phyloP scores from a whole-genome alignment of 345 rosid species.

The Melastoma malabathricum region DNA sequence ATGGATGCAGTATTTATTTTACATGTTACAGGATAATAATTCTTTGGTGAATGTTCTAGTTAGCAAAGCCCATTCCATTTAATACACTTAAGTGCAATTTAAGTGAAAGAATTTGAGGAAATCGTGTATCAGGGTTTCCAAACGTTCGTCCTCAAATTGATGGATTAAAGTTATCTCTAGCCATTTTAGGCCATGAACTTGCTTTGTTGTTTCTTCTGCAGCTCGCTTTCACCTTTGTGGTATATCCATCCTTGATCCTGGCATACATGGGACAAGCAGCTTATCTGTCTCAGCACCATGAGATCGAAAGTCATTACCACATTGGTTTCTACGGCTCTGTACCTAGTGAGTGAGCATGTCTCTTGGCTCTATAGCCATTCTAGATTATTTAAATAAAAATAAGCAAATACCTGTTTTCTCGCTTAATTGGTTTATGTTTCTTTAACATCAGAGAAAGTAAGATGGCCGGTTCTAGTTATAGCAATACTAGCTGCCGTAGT shows the following conservation, averaged over 20 bases:
- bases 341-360: constrained; percentile 39
- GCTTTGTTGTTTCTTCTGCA: constrained; percentile 15
- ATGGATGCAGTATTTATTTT: no score
- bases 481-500: constrained; percentile 96
- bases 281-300: constrained; percentile 75
- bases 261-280: constrained; percentile 99
- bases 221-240: constrained; percentile 85
- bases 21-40: no score
- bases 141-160: no score
- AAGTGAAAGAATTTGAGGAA: no score
- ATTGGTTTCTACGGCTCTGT: constrained; percentile 95
- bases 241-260: constrained; percentile 86
- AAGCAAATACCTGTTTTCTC: neutral
- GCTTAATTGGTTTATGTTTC: neutral
- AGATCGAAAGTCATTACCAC: constrained; percentile 34
- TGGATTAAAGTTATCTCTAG: no score
- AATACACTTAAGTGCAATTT: no score
- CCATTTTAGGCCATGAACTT: no score
- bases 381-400: neutral
- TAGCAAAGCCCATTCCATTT: no score
- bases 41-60: no score
- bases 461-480: constrained; percentile 93
- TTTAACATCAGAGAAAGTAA: constrained; percentile 45
- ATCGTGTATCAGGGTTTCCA: no score
- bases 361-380: neutral